These are phyloP conservation scores for Globisporangium megalacanthum DNA, from an alignment of 352 stramenopile species.

Conservation along the genomic window DNA sequence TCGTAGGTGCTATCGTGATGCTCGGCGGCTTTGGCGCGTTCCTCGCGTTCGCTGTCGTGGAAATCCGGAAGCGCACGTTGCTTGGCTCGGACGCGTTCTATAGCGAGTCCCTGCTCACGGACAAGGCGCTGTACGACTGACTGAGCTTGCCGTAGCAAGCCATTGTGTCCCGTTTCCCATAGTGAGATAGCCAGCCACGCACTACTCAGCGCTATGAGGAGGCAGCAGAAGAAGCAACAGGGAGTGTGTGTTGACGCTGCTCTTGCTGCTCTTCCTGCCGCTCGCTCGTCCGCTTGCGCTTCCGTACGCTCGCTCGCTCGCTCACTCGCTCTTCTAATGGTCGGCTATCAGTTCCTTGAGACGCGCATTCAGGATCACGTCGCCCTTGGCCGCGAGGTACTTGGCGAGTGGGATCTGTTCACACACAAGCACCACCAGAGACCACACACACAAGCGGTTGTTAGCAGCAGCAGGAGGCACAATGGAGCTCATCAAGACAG, in stretches of 20 bases:
- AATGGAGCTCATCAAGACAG: neutral
- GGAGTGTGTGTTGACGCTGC: neutral
- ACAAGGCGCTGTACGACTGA: slow-evolving; percentile 40
- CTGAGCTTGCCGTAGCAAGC: neutral
- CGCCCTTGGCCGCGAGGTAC: slow-evolving; percentile 77
- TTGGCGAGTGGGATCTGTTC: slow-evolving; percentile 60
- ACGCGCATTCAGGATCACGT: slow-evolving; percentile 60
- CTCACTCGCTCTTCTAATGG: slow-evolving; percentile 11
- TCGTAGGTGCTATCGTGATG: slow-evolving; percentile 58
- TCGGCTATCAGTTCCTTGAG: slow-evolving; percentile 53
- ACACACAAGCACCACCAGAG: slow-evolving; percentile 6
- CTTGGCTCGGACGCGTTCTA: slow-evolving; percentile 39
- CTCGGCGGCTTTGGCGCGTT: slow-evolving; percentile 48
- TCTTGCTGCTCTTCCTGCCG: neutral
- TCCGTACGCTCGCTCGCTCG: neutral
- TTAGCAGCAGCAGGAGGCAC: neutral
- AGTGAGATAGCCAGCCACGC: neutral
- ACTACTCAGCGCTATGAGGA: no score
- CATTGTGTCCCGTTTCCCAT: neutral
- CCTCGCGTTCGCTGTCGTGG: slow-evolving; percentile 30
- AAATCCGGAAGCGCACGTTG: slow-evolving; percentile 30
- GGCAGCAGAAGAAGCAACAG: neutral
- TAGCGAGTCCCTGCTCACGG: slow-evolving; percentile 58
- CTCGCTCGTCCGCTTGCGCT: neutral
- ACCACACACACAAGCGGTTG: slow-evolving; percentile 1